Evolutionary conservation across 1,284 basidiomycete species (phyloP).

Genomic region (Butyriboletus appendiculatus): DNA sequence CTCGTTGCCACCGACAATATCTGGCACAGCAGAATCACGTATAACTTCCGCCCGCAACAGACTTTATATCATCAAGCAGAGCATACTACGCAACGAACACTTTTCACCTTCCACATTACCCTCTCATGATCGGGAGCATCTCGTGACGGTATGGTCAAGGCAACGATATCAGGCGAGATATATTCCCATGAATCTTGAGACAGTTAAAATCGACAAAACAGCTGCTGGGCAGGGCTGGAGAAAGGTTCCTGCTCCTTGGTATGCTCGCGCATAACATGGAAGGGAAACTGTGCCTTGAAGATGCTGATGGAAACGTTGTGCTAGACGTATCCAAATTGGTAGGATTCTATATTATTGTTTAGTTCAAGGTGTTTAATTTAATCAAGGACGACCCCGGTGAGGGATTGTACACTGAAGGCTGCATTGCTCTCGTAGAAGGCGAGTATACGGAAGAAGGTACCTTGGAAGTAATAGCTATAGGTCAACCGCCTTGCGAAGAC

Average conservation of each 20-base stretch:
- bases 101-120: constrained; percentile 93
- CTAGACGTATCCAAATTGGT: constrained; percentile 90
- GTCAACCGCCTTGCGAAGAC: constrained; percentile 95
- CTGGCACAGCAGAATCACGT: constrained; percentile 80
- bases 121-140: constrained; percentile 79
- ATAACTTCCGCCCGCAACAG: constrained; percentile 79
- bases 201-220: constrained; percentile 97
- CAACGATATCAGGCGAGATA: constrained; percentile 10
- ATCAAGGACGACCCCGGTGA: constrained; percentile 87
- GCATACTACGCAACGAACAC: constrained; percentile 91
- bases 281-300: constrained; percentile 90
- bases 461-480: constrained; percentile 89
- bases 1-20: constrained; percentile 57
- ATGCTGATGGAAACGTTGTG: constrained; percentile 88
- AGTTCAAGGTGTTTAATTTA: constrained; percentile 5
- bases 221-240: constrained; percentile 86
- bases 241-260: constrained; percentile 92
- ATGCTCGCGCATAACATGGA: constrained; percentile 91
- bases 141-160: constrained; percentile 70
- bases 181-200: constrained; percentile 14
- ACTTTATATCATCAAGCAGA: constrained; percentile 86
- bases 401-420: constrained; percentile 96
- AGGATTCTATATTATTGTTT: constrained; percentile 30
- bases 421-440: constrained; percentile 93
- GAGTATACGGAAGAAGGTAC: constrained; percentile 93